Percentiles rank a stretch among this genome's conserved stretches.
These are phyloP conservation scores for Bryoerythrophyllum caledonicum DNA, from an alignment of 225 moss, liverwort and hornwort genomes.

Conservation along the genomic window DNA sequence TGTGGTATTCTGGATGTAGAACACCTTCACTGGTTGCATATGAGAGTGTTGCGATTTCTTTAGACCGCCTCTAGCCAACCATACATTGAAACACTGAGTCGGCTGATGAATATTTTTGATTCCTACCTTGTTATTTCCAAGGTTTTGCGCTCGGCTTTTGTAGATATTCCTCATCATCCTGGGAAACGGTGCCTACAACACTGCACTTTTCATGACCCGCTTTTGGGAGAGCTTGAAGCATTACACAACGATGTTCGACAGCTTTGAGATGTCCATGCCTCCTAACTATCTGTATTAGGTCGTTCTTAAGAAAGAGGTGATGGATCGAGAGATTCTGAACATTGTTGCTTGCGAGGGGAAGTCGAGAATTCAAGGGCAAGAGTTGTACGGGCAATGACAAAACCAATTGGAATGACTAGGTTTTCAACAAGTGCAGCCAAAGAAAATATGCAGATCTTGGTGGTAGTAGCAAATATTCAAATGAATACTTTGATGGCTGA, in stretches of 20 bases:
- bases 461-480: too few species aligned
- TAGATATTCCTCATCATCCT: slow-evolving; percentile 33
- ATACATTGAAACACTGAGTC: not conserved
- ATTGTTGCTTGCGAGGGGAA: slow-evolving; percentile 67
- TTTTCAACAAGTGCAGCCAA: slow-evolving; percentile 45
- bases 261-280: slow-evolving; percentile 44
- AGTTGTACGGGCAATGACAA: slow-evolving; percentile 62
- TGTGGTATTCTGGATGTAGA: not conserved
- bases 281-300: slow-evolving; percentile 30
- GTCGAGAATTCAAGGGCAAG: slow-evolving; percentile 59
- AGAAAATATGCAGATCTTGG: too few species aligned
- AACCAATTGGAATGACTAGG: slow-evolving; percentile 52
- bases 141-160: not conserved
- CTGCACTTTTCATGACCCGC: slow-evolving; percentile 68
- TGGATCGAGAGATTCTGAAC: slow-evolving; percentile 61
- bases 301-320: slow-evolving; percentile 45
- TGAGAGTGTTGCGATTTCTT: not conserved
- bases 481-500: too few species aligned
- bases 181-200: slow-evolving; percentile 50
- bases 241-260: slow-evolving; percentile 41
- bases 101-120: not conserved
- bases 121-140: not conserved
- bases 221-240: slow-evolving; percentile 58
- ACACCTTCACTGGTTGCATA: not conserved
- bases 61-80: not conserved